phyloP scores from a whole-genome alignment of 805 yeast species.

The Hanseniaspora osmophila region DNA sequence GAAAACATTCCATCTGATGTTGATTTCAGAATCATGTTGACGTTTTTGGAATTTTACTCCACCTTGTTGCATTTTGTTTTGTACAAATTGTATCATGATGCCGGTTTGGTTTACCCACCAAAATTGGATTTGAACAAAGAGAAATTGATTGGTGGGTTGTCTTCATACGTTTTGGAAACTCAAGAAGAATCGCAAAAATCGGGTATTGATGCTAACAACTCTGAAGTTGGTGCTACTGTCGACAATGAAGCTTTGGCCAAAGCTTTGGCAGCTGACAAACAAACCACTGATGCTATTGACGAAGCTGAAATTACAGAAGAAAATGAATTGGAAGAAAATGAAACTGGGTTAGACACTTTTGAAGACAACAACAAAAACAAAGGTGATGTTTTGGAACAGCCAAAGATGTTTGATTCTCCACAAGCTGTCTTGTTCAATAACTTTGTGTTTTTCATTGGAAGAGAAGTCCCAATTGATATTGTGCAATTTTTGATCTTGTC shows the following conservation, averaged over 20 bases:
- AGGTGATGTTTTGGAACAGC: slow-evolving; percentile 65
- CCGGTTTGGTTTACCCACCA: slow-evolving; percentile 85
- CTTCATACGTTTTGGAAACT: slow-evolving; percentile 63
- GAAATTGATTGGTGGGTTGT: slow-evolving; percentile 81
- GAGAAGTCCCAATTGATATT: slow-evolving; percentile 90
- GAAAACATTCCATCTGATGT: slow-evolving; percentile 88
- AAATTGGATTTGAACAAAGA: slow-evolving; percentile 54
- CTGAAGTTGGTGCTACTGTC: slow-evolving; percentile 20
- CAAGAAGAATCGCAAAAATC: slow-evolving; percentile 12
- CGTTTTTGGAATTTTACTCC: slow-evolving; percentile 90
- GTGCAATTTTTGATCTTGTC: slow-evolving; percentile 77
- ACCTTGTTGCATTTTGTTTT: slow-evolving; percentile 80
- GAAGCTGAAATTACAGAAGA: slow-evolving; percentile 25
- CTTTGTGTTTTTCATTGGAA: slow-evolving; percentile 75
- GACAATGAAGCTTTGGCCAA: slow-evolving; percentile 36
- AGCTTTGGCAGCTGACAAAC: slow-evolving; percentile 27
- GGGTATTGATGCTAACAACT: neutral
- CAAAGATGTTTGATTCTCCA: slow-evolving; percentile 41
- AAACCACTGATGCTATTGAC: slow-evolving; percentile 23
- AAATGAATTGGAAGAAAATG: slow-evolving; percentile 24
- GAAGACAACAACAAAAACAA: slow-evolving; percentile 45
- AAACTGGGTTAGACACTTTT: slow-evolving; percentile 55
- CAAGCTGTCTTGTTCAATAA: slow-evolving; percentile 54
- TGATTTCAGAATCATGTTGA: slow-evolving; percentile 92
- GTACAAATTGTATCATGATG: slow-evolving; percentile 72